Base-by-base conservation (phyloP, 2,329 filamentous ascomycete genomes). In the Rhexocercosporidium sp. region DNA sequence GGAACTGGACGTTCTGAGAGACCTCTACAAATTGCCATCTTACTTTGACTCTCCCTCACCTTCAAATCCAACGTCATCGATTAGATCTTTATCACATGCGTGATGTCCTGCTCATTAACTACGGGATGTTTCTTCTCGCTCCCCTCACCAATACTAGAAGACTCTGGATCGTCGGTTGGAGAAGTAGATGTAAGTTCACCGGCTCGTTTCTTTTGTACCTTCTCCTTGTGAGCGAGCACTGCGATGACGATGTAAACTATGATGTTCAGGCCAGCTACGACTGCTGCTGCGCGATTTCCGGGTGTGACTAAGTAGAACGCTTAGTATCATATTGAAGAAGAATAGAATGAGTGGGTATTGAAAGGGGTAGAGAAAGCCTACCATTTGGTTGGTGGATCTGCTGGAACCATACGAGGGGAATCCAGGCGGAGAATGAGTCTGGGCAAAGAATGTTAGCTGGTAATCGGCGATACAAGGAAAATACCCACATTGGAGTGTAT, bases 361-460 rank as follows among this genome's bases (percentile, higher is more conserved):
- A 7, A 81, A 80, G 4, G 84, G 77, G 70, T 83, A 83, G 0
- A 86, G 61, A 14, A 84, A 90, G 0, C 88, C 60, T 90, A 91
- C 57, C 68, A 62, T 79, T 71, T 0, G 88, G 88, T 0, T 84
- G 86, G 65, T 91, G 87, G 0, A 88, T 81, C 73, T 89, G 86
- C 78, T 88, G 85, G 88, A 88, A 91, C 14, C 90, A 83, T 12
- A 90, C 75, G 31, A 90, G 81, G 6, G 90, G 90, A 59, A 92
- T 75, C 89, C 89, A 92, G 0, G 69, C 66, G 11, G 62, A 61
- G 29, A 70, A 67, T 12, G 69, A 65, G 88, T 87, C 74, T 91
- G 87, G 53, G 14, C n/a, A 20, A 22, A n/a, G 6, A 92, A 39
- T 2, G 53, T 37, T 20, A 51, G 47, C 12, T 7, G 3, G n/a